Percentiles rank a stretch among this genome's conserved stretches.
Evolutionary conservation across 345 rosid species (phyloP).

Genomic region (Cardamine chenopodiifolia): DNA sequence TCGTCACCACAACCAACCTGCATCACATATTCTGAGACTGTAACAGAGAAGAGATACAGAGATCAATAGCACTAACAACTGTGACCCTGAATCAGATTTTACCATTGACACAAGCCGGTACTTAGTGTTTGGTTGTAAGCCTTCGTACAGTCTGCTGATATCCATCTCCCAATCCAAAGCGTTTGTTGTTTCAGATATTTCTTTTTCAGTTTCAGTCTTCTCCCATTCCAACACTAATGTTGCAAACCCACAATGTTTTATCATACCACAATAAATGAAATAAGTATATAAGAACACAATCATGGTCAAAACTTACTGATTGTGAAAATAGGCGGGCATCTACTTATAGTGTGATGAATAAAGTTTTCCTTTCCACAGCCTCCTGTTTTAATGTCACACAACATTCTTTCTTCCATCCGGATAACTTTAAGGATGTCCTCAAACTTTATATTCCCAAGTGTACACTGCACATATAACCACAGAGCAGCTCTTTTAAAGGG

Average conservation of each 20-base stretch:
- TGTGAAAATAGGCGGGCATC: conserved; percentile 16
- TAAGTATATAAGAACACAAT: not conserved
- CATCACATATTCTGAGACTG: not conserved
- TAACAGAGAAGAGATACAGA: not conserved
- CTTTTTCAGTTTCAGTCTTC: too few relatives aligned
- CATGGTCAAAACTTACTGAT: conserved; percentile 22
- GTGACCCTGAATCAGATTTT: not conserved
- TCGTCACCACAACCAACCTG: conserved; percentile 28
- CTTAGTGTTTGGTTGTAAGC: conserved; percentile 8
- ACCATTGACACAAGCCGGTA: conserved; percentile 36
- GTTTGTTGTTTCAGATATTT: conserved; percentile 15
- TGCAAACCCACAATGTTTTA: not conserved
- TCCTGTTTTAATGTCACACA: conserved; percentile 31
- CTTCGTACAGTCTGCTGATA: conserved; percentile 26
- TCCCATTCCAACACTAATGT: conserved; percentile 32
- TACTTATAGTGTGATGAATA: conserved; percentile 25
- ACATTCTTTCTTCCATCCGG: conserved; percentile 12
- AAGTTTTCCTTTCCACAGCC: conserved; percentile 31
- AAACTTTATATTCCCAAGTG: conserved; percentile 15
- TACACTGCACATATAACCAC: conserved; percentile 11
- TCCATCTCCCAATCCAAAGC: conserved; percentile 33
- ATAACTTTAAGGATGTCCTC: conserved; percentile 19
- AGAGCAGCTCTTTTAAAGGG: not conserved
- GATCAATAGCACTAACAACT: not conserved
- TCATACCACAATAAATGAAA: not conserved